These are phyloP conservation scores for Mucor piriformis DNA, from an alignment of 371 early-diverging fungal genomes.

Conservation along the genomic window DNA sequence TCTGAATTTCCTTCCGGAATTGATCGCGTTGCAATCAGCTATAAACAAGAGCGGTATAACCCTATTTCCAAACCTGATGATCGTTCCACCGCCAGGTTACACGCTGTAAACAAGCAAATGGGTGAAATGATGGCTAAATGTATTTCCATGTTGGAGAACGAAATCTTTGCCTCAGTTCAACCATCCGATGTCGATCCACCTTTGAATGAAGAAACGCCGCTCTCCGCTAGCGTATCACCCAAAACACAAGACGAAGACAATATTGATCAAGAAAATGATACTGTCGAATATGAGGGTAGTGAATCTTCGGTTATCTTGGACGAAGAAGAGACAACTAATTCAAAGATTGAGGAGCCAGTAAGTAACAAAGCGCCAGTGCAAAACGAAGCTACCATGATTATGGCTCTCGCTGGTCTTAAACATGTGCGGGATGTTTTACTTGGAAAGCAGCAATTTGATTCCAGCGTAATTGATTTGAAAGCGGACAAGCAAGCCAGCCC, in stretches of 20 bases:
- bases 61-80: not conserved
- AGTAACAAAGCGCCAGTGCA: constrained; percentile 2
- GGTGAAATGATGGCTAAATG: constrained; percentile 58
- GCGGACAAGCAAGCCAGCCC: not conserved
- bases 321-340: not conserved
- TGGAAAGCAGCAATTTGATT: constrained; percentile 54
- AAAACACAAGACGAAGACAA: not conserved
- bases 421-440: constrained; percentile 64
- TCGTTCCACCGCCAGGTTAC: not conserved
- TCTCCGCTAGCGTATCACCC: not conserved
- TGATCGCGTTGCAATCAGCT: constrained; percentile 30
- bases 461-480: constrained; percentile 39
- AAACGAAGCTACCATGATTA: constrained; percentile 39
- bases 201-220: not conserved
- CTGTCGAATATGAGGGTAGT: constrained; percentile 10
- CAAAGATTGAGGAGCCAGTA: not conserved
- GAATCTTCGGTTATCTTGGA: not conserved
- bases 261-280: constrained; percentile 10
- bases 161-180: constrained; percentile 28
- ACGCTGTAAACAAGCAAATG: constrained; percentile 45
- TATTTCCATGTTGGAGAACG: constrained; percentile 55
- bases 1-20: constrained; percentile 47
- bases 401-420: constrained; percentile 60
- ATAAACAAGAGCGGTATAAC: constrained; percentile 3
- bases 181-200: not conserved